Evolutionary conservation across 2,329 filamentous ascomycete genomes (phyloP).

Genomic region (Fusarium sambucinum): DNA sequence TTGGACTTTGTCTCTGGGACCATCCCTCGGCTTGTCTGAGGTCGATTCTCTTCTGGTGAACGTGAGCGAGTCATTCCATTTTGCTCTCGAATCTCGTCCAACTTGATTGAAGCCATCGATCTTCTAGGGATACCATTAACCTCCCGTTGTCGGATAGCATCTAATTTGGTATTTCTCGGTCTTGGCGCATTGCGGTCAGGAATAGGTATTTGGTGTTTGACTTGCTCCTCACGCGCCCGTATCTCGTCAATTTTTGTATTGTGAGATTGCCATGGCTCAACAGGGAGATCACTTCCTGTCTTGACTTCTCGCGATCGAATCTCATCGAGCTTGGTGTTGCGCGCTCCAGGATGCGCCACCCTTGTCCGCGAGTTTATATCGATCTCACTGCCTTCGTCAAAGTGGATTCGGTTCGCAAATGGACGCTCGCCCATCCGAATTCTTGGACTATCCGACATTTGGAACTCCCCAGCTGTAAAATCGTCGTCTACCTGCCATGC

Average conservation of each 20-base stretch:
- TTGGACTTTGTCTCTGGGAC: conserved; percentile 21
- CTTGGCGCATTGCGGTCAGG: conserved; percentile 48
- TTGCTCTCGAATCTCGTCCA: conserved; percentile 66
- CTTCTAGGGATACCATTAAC: conserved; percentile 59
- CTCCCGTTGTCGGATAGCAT: conserved; percentile 62
- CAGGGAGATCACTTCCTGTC: conserved; percentile 46
- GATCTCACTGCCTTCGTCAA: conserved; percentile 49
- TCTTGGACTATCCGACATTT: conserved; percentile 68
- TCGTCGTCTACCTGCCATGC: conserved; percentile 69
- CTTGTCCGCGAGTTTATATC: conserved; percentile 49
- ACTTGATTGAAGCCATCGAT: conserved; percentile 61
- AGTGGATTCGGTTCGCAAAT: conserved; percentile 52
- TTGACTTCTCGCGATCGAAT: conserved; percentile 59
- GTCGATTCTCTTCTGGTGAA: conserved; percentile 57
- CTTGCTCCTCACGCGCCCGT: conserved; percentile 51
- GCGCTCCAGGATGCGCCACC: conserved; percentile 48
- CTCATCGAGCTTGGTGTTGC: conserved; percentile 61
- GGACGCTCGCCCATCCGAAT: conserved; percentile 56
- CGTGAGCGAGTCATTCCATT: conserved; percentile 61
- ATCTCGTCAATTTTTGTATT: conserved; percentile 55
- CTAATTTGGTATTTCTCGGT: conserved; percentile 60
- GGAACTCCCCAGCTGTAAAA: conserved; percentile 68
- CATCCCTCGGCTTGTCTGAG: conserved; percentile 44
- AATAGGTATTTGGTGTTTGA: conserved; percentile 51
- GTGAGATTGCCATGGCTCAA: conserved; percentile 31